Evolutionary conservation across 352 stramenopile species (phyloP), one percentile per base, ranked within the genome.

Genomic region (Pythium coloratum): DNA sequence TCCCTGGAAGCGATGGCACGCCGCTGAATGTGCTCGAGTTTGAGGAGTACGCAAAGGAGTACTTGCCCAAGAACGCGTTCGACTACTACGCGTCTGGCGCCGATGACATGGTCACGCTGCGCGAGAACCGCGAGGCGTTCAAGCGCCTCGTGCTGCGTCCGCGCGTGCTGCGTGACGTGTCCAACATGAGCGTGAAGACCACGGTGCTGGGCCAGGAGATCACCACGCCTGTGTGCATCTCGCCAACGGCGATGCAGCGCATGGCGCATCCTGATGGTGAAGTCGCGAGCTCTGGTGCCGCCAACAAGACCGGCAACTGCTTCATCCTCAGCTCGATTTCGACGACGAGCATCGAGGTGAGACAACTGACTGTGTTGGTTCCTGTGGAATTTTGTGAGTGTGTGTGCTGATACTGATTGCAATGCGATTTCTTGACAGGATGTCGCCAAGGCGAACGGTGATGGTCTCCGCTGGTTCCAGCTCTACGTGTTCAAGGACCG

Each of bases 211-310:
- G 95, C 8, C 76, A 94, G 46, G 76, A 90, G 54, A 86, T 98
- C 14, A 85, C 86, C n/a, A 84, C 97, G 28, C 96, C 96, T 2
- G 95, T 99, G 71, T 98, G 97, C 77, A 89, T 96, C 51, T 95
- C 90, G 34, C 91, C 91, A 8, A 85, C 86, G 30, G 84, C 96
- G 33, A 97, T 97, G 78, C 96, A 98, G 64, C 76, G 93, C 61
- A 98, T 99, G 91, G 97, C 97, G 60, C 95, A 99, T 67, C 95
- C 91, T 38, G 91, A 98, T 60, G 95, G 96, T 47, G 96, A 99
- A 77, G 76, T 88, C 24, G 96, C 88, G 18, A 96, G 88, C 40
- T 84, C 89, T 3, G 76, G 75, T 2, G 95, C 94, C 2, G 81
- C 94, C 0, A 63, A 92, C 59, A 93, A 96, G 65, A 80, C 88